Evolutionary conservation across 2,329 filamentous ascomycete genomes (phyloP).

Genomic region (Ophiostoma fasciatum): DNA sequence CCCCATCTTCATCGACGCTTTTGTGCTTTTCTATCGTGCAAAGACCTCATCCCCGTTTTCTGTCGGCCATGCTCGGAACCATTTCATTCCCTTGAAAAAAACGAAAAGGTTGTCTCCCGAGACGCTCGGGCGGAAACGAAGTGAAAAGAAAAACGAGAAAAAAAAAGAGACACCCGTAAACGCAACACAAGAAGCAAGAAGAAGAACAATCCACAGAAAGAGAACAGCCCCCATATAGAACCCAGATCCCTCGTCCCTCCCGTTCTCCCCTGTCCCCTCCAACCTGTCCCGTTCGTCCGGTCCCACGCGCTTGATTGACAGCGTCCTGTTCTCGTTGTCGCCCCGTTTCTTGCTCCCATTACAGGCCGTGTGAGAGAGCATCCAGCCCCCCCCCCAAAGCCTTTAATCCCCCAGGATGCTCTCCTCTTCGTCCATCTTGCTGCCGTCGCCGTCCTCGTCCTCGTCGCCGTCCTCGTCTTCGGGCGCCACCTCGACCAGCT

Average conservation of each 20-base stretch:
- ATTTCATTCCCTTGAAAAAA: conserved; percentile 1
- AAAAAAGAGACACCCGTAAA: not conserved
- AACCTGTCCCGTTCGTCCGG: conserved; percentile 23
- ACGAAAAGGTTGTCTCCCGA: too few species aligned
- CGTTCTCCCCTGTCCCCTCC: not conserved
- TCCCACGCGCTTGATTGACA: conserved; percentile 29
- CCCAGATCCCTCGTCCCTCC: too few species aligned
- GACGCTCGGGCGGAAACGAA: too few species aligned
- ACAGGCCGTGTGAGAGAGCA: too few species aligned
- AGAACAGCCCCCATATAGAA: not conserved
- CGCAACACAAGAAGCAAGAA: not conserved
- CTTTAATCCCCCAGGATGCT: conserved; percentile 30
- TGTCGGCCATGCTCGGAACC: too few species aligned
- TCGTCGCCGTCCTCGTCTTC: conserved; percentile 28
- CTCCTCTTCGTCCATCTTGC: conserved; percentile 27
- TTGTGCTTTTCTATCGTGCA: not conserved
- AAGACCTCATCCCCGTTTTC: too few species aligned
- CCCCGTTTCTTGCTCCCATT: conserved; percentile 23
- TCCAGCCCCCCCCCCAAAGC: not conserved
- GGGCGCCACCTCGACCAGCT: conserved; percentile 35
- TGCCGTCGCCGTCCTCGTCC: conserved; percentile 15
- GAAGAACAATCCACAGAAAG: not conserved
- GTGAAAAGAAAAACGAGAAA: not conserved
- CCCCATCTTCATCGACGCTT: too few species aligned
- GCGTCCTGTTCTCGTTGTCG: conserved; percentile 18